A percentile compares a stretch with the other conserved stretches of the same genome.
Evolutionary conservation across 176 grass and related monocot species (phyloP).

Genomic region (Zoysia japonica): DNA sequence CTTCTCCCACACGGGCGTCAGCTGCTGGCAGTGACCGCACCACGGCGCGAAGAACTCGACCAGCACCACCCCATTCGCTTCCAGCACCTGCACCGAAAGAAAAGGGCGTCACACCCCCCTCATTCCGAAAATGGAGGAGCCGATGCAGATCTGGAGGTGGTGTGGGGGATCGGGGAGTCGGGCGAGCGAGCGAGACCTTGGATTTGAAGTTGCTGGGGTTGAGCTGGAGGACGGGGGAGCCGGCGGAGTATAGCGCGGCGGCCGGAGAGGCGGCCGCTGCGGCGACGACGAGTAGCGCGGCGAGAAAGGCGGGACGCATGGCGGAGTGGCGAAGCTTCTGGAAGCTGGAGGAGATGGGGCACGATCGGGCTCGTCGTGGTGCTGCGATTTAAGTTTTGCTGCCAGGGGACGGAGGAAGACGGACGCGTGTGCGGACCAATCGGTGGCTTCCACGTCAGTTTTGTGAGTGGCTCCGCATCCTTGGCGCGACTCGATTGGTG

Average conservation of each 20-base stretch:
- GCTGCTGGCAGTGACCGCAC: slow-evolving; percentile 98
- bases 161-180: neutral
- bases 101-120: neutral
- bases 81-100: slow-evolving; percentile 66
- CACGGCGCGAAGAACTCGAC: slow-evolving; percentile 98
- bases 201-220: slow-evolving; percentile 95
- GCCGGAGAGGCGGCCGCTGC: slow-evolving; percentile 42
- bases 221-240: slow-evolving; percentile 91
- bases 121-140: neutral
- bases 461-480: neutral
- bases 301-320: slow-evolving; percentile 52
- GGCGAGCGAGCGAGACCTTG: slow-evolving; percentile 51
- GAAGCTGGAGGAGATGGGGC: slow-evolving; percentile 8
- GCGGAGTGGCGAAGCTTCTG: slow-evolving; percentile 49
- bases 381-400: slow-evolving; percentile 40
- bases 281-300: slow-evolving; percentile 42
- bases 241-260: slow-evolving; percentile 73
- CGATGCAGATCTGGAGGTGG: slow-evolving; percentile 49
- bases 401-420: neutral
- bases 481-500: slow-evolving; percentile 43
- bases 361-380: slow-evolving; percentile 17
- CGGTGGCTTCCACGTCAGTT: slow-evolving; percentile 39
- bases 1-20: slow-evolving; percentile 85
- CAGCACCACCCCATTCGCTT: slow-evolving; percentile 86
- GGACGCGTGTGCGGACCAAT: slow-evolving; percentile 80